A percentile compares a stretch with the other conserved stretches of the same genome.
These are phyloP conservation scores for Hericium rajendrae DNA, from an alignment of 768 basidiomycete genomes.

Conservation along the genomic window DNA sequence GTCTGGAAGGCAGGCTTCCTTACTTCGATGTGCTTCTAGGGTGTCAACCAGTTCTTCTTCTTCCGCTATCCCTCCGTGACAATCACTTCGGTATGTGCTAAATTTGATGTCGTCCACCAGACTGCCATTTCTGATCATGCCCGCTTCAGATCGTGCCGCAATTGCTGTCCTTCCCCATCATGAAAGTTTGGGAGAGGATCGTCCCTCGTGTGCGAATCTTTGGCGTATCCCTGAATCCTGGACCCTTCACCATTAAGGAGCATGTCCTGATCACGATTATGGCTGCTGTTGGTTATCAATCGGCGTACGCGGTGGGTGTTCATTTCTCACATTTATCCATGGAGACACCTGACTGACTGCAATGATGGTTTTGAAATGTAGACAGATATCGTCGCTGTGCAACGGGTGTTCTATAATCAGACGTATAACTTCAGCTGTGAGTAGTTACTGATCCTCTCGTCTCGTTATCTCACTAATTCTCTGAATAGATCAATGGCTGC, in stretches of 20 bases:
- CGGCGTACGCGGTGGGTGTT: slow-evolving; percentile 46
- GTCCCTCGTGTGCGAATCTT: slow-evolving; percentile 44
- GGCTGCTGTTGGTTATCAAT: slow-evolving; percentile 49
- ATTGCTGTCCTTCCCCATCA: slow-evolving; percentile 59
- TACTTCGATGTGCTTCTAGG: slow-evolving; percentile 13
- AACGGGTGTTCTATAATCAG: slow-evolving; percentile 35
- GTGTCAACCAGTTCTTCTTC: slow-evolving; percentile 42
- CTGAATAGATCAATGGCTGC: slow-evolving; percentile 36
- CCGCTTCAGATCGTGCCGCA: slow-evolving; percentile 50
- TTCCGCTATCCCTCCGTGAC: slow-evolving; percentile 32
- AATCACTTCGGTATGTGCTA: neutral
- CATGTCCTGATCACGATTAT: slow-evolving; percentile 69
- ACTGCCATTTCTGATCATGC: neutral
- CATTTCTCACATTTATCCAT: too few species aligned
- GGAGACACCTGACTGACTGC: too few species aligned
- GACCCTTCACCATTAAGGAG: slow-evolving; percentile 72
- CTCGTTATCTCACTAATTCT: neutral
- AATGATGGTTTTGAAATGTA: neutral
- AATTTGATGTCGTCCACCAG: neutral
- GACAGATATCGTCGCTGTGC: slow-evolving; percentile 37
- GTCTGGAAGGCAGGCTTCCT: neutral
- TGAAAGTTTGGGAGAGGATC: slow-evolving; percentile 54
- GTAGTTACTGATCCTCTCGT: slow-evolving; percentile 19
- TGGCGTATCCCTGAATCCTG: slow-evolving; percentile 59
- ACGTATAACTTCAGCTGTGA: slow-evolving; percentile 26